Evolutionary conservation across 78 protist genomes (phyloP).

Genomic region (Polysphondylium violaceum): DNA sequence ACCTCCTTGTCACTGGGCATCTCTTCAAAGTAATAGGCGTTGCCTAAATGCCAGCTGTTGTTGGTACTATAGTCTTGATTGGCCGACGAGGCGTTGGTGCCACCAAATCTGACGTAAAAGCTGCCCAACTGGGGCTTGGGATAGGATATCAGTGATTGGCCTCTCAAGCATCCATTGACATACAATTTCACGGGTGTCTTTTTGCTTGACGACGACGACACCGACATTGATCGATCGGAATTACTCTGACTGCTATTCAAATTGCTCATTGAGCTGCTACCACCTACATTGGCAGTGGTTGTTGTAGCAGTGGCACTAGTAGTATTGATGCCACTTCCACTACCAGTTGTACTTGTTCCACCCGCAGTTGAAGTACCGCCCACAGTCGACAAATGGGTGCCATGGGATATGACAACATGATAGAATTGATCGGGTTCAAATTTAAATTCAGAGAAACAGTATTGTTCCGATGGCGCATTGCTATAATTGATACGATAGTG

Average conservation of each 20-base stretch:
- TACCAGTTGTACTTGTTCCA: not conserved
- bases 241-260: not conserved
- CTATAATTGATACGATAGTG: slow-evolving; percentile 20
- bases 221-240: no score
- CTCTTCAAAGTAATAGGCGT: slow-evolving; percentile 62
- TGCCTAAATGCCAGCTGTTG: slow-evolving; percentile 65
- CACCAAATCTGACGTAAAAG: slow-evolving; percentile 55
- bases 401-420: slow-evolving; percentile 33
- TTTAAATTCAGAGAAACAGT: slow-evolving; percentile 38
- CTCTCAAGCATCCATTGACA: slow-evolving; percentile 55
- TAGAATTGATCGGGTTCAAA: slow-evolving; percentile 72
- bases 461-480: slow-evolving; percentile 9
- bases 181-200: slow-evolving; percentile 49
- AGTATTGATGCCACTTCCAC: no score
- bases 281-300: not conserved
- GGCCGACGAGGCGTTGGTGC: slow-evolving; percentile 27
- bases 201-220: not conserved
- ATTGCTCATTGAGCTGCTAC: not conserved
- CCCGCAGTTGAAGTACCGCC: no score
- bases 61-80: slow-evolving; percentile 16
- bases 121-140: slow-evolving; percentile 54
- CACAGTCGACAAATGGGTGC: not conserved
- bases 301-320: not conserved
- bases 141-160: slow-evolving; percentile 41
- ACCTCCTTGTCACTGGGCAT: slow-evolving; percentile 59